Percentiles rank a stretch among this genome's conserved stretches.
Evolutionary conservation across 805 yeast species (phyloP).

Genomic region (Candida maltosa): DNA sequence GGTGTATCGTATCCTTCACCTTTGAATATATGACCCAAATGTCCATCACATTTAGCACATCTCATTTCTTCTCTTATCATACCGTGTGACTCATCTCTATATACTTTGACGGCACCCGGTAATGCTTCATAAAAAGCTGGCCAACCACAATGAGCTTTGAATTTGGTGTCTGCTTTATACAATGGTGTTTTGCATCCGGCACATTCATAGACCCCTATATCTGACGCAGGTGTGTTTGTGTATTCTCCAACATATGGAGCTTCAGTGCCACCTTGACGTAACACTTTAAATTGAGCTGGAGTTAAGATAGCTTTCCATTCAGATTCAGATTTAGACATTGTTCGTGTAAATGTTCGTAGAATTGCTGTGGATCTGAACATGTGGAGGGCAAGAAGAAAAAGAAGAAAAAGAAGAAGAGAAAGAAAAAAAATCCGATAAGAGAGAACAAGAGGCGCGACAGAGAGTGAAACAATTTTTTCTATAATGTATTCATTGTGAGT

Average conservation of each 20-base stretch:
- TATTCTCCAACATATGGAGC: conserved; percentile 65
- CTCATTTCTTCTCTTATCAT: conserved; percentile 87
- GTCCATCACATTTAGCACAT: conserved; percentile 88
- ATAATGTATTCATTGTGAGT: too few relatives aligned
- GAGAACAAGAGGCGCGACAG: too few relatives aligned
- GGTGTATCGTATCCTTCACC: conserved; percentile 92
- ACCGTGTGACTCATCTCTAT: conserved; percentile 63
- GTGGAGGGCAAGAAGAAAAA: too few relatives aligned
- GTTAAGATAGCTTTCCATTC: conserved; percentile 81
- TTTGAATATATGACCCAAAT: conserved; percentile 90
- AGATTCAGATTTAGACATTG: conserved; percentile 37
- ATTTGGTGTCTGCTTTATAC: conserved; percentile 77
- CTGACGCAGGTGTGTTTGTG: conserved; percentile 45
- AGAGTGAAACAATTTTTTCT: too few relatives aligned
- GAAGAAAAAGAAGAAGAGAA: too few relatives aligned
- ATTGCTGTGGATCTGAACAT: too few relatives aligned
- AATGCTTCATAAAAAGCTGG: conserved; percentile 92
- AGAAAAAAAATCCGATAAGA: too few relatives aligned
- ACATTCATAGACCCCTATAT: conserved; percentile 70
- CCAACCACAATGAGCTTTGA: conserved; percentile 95
- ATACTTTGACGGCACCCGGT: conserved; percentile 68
- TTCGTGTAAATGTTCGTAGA: neutral
- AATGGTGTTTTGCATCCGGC: conserved; percentile 83
- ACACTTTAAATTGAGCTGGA: conserved; percentile 74
- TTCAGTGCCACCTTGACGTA: conserved; percentile 75